Evolutionary conservation across 768 basidiomycete genomes (phyloP).

Genomic region (Cubamyces lactineus): DNA sequence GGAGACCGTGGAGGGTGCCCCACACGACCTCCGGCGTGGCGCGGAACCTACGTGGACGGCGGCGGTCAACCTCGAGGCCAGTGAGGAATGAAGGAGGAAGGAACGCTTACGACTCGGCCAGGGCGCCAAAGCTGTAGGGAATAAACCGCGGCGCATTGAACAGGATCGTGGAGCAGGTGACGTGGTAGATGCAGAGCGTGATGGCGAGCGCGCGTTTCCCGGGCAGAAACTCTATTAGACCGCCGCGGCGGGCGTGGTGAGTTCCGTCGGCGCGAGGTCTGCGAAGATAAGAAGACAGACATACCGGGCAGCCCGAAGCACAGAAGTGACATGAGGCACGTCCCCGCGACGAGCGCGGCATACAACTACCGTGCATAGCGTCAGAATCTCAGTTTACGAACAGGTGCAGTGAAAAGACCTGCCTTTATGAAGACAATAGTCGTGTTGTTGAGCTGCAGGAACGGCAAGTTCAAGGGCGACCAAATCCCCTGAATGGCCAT

Average conservation of each 20-base stretch:
- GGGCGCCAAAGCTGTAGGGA: conserved; percentile 65
- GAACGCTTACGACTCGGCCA: conserved; percentile 63
- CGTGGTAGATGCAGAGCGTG: conserved; percentile 76
- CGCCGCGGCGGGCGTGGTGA: neutral
- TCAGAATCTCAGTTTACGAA: too few species aligned
- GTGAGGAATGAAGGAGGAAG: neutral
- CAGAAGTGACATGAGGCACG: conserved; percentile 66
- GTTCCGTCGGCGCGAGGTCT: too few species aligned
- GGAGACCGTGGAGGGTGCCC: conserved; percentile 71
- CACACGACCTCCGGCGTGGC: conserved; percentile 75
- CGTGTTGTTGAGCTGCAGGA: conserved; percentile 83
- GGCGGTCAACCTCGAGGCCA: neutral
- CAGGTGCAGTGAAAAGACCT: conserved; percentile 16
- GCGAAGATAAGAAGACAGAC: conserved; percentile 27
- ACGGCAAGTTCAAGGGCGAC: conserved; percentile 64
- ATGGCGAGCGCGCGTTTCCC: conserved; percentile 85
- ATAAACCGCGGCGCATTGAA: conserved; percentile 81
- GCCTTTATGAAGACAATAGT: conserved; percentile 78
- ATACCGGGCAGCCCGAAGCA: conserved; percentile 72
- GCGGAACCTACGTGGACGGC: conserved; percentile 46
- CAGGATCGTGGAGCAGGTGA: conserved; percentile 69
- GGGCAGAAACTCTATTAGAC: conserved; percentile 69
- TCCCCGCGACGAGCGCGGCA: conserved; percentile 59
- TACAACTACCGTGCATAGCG: too few species aligned
- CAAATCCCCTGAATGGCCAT: conserved; percentile 77